Conservation (phyloP, 2,329 filamentous ascomycete genomes). For the Chlorencoelia australis region DNA sequence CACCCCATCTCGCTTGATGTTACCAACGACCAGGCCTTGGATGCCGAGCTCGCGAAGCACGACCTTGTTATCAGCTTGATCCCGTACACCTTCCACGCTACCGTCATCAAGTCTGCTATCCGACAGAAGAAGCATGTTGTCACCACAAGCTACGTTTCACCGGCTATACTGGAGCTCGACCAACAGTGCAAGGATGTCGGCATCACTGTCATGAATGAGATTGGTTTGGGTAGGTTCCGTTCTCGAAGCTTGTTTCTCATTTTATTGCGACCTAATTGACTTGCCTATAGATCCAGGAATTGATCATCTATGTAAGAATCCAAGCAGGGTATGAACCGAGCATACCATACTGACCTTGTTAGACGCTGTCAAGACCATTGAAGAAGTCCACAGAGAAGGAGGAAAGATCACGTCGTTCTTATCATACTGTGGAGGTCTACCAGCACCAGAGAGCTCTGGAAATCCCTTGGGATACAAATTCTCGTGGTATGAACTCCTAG, state of each 20-base stretch:
- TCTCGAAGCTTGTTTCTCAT: background rate
- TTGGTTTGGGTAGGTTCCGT: slow-evolving; percentile 48
- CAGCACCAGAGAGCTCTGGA: slow-evolving; percentile 62
- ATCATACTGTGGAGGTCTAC: slow-evolving; percentile 75
- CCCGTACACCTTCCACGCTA: slow-evolving; percentile 81
- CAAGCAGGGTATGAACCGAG: too few relatives aligned
- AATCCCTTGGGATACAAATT: slow-evolving; percentile 95
- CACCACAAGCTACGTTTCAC: slow-evolving; percentile 87
- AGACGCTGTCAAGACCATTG: slow-evolving; percentile 83
- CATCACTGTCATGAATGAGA: slow-evolving; percentile 97
- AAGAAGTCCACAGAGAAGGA: slow-evolving; percentile 74
- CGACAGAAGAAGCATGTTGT: slow-evolving; percentile 92
- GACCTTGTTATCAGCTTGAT: slow-evolving; percentile 77
- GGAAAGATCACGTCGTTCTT: slow-evolving; percentile 79
- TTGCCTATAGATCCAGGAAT: slow-evolving; percentile 64
- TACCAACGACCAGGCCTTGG: slow-evolving; percentile 62
- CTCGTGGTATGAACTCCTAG: too few relatives aligned
- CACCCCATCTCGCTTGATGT: slow-evolving; percentile 78
- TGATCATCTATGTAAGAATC: slow-evolving; percentile 56
- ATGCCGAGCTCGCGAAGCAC: slow-evolving; percentile 68
- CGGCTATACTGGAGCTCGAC: slow-evolving; percentile 85
- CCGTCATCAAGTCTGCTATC: slow-evolving; percentile 89
- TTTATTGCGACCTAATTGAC: background rate
- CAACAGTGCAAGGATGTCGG: slow-evolving; percentile 75
- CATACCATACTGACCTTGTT: too few relatives aligned